Evolutionary conservation across 768 basidiomycete species (phyloP), one percentile per base, ranked within the genome.

Genomic region (Phlebiopsis gigantea): DNA sequence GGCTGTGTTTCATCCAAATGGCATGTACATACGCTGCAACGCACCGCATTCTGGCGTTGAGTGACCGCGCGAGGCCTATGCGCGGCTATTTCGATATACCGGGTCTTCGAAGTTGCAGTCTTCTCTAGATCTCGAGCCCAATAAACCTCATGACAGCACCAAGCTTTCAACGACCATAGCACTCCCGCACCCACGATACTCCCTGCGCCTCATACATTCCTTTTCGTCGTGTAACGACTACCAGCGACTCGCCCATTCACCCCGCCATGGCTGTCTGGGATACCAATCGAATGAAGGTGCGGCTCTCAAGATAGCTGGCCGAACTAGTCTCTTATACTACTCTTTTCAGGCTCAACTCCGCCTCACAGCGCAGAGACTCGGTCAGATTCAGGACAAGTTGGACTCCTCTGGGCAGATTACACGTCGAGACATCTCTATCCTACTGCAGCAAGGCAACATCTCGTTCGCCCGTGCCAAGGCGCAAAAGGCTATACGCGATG

Each of bases 401-500:
- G 85, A 89, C 61, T 80, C 86, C 5, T 77, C 83, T 64, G 78
- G 77, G 1, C 77, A 76, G 31, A 81, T 88, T 44, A 81, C 79
- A 19, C 77, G 85, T 62, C 77, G 77, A 60, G 87, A 90, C 66
- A 84, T 91, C 57, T 82, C 86, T 5, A 83, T 79, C 12, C 69
- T 85, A 17, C 73, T 91, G 42, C 77, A 79, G 50, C 81, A 85
- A 60, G 78, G 79, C 39, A 81, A 86, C 53, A 71, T 86, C 52
- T 74, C 73, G 15, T 69, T 87, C 28, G 89, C 89, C 12, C 81
- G 88, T 46, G 77, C 80, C n/a, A 90, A 88, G 71, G 85, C 85
- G 1, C 84, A 85, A 66, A 82, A 78, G 63, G 67, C 87, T 47
- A 78, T 87, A 24, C 73, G 78, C 41, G 85, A 88, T 46, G 87